Conservation (phyloP, 2,329 filamentous ascomycete genomes). For the Colletotrichum euphorbiae region DNA sequence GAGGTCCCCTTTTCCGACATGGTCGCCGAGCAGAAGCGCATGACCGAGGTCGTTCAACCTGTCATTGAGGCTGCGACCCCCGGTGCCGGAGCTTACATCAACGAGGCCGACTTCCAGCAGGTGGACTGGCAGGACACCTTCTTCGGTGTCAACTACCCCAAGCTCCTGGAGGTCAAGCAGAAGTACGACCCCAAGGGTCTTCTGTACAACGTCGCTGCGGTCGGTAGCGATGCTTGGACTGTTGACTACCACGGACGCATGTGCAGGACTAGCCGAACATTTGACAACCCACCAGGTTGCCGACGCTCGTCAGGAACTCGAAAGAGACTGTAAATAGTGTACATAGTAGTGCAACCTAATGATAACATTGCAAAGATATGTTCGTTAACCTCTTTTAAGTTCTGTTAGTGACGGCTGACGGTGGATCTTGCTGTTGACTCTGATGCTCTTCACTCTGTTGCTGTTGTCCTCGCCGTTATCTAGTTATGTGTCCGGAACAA, state of each 20-base stretch:
- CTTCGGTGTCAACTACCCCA: conserved; percentile 46
- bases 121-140: conserved; percentile 47
- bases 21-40: conserved; percentile 39
- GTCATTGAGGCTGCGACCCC: conserved; percentile 47
- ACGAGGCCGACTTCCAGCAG: conserved; percentile 49
- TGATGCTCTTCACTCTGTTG: too few species aligned
- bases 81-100: conserved; percentile 46
- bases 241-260: conserved; percentile 40
- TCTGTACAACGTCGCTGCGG: conserved; percentile 46
- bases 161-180: conserved; percentile 47
- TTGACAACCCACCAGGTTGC: background rate
- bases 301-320: background rate
- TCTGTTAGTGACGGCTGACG: too few species aligned
- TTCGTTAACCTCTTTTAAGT: too few species aligned
- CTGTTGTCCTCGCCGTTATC: too few species aligned
- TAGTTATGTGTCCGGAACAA: too few species aligned
- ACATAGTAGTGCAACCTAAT: background rate
- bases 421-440: too few species aligned
- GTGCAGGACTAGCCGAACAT: conserved; percentile 27
- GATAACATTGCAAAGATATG: too few species aligned
- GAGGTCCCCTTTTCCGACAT: conserved; percentile 35
- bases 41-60: conserved; percentile 47
- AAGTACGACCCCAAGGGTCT: conserved; percentile 48
- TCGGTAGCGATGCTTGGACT: conserved; percentile 46
- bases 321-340: background rate